phyloP scores from a whole-genome alignment of 495 filamentous ascomycete species.

The Lophiotrema nucula region DNA sequence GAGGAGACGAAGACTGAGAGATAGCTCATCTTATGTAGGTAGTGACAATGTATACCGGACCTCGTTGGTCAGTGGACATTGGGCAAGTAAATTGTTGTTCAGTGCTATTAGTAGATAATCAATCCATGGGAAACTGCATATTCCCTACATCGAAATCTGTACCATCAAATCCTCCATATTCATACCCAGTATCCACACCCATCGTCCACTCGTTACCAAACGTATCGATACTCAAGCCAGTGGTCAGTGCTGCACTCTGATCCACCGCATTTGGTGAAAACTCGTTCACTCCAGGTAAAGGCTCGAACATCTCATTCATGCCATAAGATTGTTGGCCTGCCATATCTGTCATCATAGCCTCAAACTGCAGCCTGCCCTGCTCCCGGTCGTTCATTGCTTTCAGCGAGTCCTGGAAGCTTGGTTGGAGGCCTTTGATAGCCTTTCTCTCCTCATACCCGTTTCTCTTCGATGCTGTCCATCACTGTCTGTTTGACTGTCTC shows the following conservation, averaged over 20 bases:
- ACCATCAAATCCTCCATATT: not conserved
- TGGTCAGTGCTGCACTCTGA: no score
- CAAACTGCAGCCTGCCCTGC: not conserved
- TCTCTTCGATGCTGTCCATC: conserved; percentile 10
- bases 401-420: not conserved
- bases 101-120: no score
- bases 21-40: no score
- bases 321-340: not conserved
- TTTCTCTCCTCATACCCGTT: not conserved
- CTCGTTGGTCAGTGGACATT: no score
- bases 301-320: not conserved
- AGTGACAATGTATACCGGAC: no score
- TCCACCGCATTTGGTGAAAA: no score
- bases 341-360: conserved; percentile 10
- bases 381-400: not conserved
- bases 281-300: no score
- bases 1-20: no score
- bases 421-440: not conserved
- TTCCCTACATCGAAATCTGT: no score
- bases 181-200: not conserved
- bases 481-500: conserved; percentile 23
- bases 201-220: not conserved
- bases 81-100: no score
- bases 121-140: no score
- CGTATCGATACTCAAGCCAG: not conserved